These are phyloP conservation scores for Kodamaea alishanica DNA, from an alignment of 1,139 yeast genomes.

Conservation along the genomic window DNA sequence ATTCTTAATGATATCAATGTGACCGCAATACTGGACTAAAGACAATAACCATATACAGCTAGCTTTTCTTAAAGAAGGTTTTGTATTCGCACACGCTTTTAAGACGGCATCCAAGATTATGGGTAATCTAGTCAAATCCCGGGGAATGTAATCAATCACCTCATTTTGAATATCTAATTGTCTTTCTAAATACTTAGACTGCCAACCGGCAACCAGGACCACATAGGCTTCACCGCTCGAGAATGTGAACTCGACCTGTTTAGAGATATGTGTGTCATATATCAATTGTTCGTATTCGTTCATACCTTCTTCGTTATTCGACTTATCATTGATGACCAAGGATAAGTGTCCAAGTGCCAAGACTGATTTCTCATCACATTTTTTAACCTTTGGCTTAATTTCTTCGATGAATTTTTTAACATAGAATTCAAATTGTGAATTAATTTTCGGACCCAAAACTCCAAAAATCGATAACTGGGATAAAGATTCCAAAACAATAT, in stretches of 20 bases:
- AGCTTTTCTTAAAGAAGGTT: constrained; percentile 71
- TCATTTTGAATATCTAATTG: constrained; percentile 49
- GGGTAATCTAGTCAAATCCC: constrained; percentile 23
- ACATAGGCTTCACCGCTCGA: constrained; percentile 83
- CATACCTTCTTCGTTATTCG: constrained; percentile 12
- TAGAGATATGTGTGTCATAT: constrained; percentile 59
- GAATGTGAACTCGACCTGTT: constrained; percentile 71
- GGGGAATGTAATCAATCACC: constrained; percentile 17
- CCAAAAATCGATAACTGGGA: constrained; percentile 63
- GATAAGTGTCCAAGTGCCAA: constrained; percentile 55
- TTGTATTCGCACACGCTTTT: constrained; percentile 55
- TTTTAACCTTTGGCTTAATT: constrained; percentile 45
- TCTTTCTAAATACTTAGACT: constrained; percentile 52
- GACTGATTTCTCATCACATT: constrained; percentile 59
- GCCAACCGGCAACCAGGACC: constrained; percentile 73
- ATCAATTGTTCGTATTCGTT: constrained; percentile 42
- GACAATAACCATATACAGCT: constrained; percentile 87
- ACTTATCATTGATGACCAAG: constrained; percentile 30
- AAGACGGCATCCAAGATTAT: constrained; percentile 47
- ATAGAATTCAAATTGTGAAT: constrained; percentile 11
- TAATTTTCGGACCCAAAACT: constrained; percentile 32
- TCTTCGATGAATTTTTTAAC: constrained; percentile 26
- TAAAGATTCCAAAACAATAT: constrained; percentile 42
- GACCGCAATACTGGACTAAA: constrained; percentile 68
- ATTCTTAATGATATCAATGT: constrained; percentile 37